Conservation (phyloP, 2,329 filamentous ascomycete genomes). For the Colletotrichum nymphaeae region DNA sequence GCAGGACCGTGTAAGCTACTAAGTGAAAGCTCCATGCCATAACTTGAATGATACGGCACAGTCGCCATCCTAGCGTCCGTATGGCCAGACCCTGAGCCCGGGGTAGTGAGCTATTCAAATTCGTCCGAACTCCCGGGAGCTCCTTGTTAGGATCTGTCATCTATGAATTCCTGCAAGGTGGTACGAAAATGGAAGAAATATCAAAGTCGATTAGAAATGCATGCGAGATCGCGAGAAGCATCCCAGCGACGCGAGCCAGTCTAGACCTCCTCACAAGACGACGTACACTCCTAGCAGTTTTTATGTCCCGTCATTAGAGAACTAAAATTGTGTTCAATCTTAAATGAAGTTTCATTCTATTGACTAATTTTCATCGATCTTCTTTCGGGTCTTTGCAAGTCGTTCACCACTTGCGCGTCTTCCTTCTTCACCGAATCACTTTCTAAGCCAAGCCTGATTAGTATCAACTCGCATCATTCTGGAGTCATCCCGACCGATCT, state of each 20-base stretch:
- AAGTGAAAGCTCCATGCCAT: neutral
- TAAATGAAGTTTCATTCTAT: no score
- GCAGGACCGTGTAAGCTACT: neutral
- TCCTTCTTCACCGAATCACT: no score
- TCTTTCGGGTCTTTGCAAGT: no score
- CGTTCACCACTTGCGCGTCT: no score
- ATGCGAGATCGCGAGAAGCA: neutral
- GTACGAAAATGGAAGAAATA: neutral
- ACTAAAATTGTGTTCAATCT: no score
- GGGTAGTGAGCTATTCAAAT: neutral
- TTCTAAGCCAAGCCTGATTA: neutral
- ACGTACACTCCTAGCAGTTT: no score
- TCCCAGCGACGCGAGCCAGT: no score
- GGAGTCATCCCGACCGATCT: neutral
- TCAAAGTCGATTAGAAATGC: neutral
- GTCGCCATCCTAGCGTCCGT: neutral
- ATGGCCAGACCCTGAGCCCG: neutral
- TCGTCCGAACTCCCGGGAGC: neutral
- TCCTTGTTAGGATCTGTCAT: neutral
- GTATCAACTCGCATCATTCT: neutral
- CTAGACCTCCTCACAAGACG: neutral
- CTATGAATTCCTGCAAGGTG: neutral
- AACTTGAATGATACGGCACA: no score
- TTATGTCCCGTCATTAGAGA: no score
- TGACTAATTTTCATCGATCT: no score